Evolutionary conservation across 2,329 filamentous ascomycete species (phyloP).

Genomic region (Xylariales sp.): DNA sequence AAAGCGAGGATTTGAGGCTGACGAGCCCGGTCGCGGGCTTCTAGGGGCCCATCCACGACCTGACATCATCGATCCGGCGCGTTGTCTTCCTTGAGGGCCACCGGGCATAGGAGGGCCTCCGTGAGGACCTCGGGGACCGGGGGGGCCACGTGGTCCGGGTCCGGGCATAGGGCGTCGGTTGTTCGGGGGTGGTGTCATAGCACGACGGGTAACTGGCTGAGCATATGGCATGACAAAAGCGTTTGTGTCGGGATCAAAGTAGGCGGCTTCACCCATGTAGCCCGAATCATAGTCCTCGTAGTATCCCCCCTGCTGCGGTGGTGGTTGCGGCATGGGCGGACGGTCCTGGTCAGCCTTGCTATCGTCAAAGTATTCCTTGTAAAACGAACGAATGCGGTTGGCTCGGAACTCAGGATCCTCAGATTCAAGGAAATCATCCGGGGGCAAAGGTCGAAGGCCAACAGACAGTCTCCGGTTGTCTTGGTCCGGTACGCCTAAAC

Average conservation of each 20-base stretch:
- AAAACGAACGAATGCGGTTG: conserved; percentile 97
- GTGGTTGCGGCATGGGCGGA: conserved; percentile 37
- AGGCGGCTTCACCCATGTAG: conserved; percentile 75
- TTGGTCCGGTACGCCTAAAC: conserved; percentile 66
- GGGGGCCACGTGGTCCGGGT: conserved; percentile 46
- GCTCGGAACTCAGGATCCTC: conserved; percentile 95
- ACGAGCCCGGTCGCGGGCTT: conserved; percentile 51
- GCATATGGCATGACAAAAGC: conserved; percentile 85
- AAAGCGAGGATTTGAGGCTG: conserved; percentile 60
- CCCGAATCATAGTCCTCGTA: conserved; percentile 81
- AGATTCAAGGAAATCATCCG: conserved; percentile 79
- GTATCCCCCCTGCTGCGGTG: conserved; percentile 56
- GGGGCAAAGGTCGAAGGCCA: conserved; percentile 85
- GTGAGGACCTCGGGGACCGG: conserved; percentile 45
- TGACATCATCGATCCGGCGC: conserved; percentile 58
- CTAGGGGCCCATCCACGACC: conserved; percentile 49
- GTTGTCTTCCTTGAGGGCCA: conserved; percentile 60
- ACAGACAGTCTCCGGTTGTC: conserved; percentile 72
- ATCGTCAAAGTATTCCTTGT: conserved; percentile 99
- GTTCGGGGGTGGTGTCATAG: conserved; percentile 91
- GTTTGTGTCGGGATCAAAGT: conserved; percentile 74
- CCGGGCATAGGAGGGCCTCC: conserved; percentile 57
- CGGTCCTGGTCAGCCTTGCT: conserved; percentile 51
- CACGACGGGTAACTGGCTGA: conserved; percentile 85
- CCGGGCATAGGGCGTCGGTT: conserved; percentile 51